Conservation (phyloP, 2,329 filamentous ascomycete genomes). For the Orbilia ellipsospora region DNA sequence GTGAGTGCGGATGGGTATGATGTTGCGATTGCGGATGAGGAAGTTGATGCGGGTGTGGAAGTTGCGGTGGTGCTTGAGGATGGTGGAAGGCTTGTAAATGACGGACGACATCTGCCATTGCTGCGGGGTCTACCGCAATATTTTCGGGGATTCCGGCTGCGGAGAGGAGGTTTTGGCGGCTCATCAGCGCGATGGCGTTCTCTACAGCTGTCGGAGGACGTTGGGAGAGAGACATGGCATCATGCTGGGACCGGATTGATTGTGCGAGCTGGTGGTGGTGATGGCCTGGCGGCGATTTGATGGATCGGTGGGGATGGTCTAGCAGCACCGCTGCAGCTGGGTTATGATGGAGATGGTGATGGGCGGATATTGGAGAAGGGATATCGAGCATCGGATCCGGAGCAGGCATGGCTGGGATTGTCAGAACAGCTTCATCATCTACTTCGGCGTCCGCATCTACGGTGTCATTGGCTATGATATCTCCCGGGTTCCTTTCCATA, state of each 20-base stretch:
- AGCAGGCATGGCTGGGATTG: slow-evolving; percentile 18
- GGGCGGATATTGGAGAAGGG: slow-evolving; percentile 31
- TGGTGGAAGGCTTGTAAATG: slow-evolving; percentile 47
- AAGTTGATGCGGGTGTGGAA: slow-evolving; percentile 31
- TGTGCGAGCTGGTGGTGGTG: slow-evolving; percentile 54
- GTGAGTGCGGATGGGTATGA: slow-evolving; percentile 20
- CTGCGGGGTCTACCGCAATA: slow-evolving; percentile 56
- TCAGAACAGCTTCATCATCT: slow-evolving; percentile 30
- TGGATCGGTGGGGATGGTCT: slow-evolving; percentile 37
- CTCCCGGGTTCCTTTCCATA: neutral
- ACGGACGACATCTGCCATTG: slow-evolving; percentile 57
- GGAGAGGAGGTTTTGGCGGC: slow-evolving; percentile 15
- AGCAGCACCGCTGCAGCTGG: slow-evolving; percentile 8
- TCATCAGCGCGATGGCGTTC: slow-evolving; percentile 32
- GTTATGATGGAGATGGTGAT: slow-evolving; percentile 19
- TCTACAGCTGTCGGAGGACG: slow-evolving; percentile 27
- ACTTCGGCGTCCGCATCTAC: slow-evolving; percentile 33
- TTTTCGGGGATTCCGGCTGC: slow-evolving; percentile 27
- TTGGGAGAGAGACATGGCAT: slow-evolving; percentile 52
- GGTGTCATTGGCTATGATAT: slow-evolving; percentile 1
- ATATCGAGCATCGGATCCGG: slow-evolving; percentile 35
- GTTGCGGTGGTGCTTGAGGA: slow-evolving; percentile 40
- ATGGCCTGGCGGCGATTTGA: slow-evolving; percentile 49
- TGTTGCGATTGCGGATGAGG: slow-evolving; percentile 17
- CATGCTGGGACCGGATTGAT: slow-evolving; percentile 50